Conservation (phyloP, 257 asterid genomes). For the Primulina eburnea region DNA sequence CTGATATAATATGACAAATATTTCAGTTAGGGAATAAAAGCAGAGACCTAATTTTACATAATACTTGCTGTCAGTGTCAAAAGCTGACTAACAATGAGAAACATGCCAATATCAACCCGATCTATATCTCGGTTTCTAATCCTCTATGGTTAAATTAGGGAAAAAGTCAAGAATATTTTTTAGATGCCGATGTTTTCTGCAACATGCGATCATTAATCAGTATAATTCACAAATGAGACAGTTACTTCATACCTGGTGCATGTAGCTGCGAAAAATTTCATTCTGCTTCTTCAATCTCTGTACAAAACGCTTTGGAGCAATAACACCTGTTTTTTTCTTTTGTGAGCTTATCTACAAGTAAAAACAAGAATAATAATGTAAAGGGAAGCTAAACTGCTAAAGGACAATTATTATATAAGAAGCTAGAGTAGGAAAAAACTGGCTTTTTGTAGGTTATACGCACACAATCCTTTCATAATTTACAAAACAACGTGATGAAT, state of each 20-base stretch:
- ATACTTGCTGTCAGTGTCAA: not conserved
- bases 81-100: not conserved
- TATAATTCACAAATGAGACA: not conserved
- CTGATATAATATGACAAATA: not conserved
- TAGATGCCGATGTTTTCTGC: not conserved
- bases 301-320: constrained; percentile 89
- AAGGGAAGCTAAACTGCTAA: not conserved
- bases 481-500: constrained; percentile 6
- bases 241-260: constrained; percentile 77
- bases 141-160: not conserved
- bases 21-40: not conserved
- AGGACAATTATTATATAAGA: not conserved
- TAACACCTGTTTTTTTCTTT: constrained; percentile 89
- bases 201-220: not conserved
- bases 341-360: constrained; percentile 74
- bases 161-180: not conserved
- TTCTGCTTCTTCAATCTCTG: constrained; percentile 86
- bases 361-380: constrained; percentile 22
- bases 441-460: constrained; percentile 12
- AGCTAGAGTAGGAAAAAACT: not conserved
- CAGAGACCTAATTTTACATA: not conserved
- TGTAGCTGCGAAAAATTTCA: constrained; percentile 86
- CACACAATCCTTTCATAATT: not conserved
- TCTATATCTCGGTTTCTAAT: not conserved
- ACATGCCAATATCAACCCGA: not conserved